Evolutionary conservation across 2,329 filamentous ascomycete genomes (phyloP), one percentile per base, ranked within the genome.

Genomic region (Rutstroemia sp.): DNA sequence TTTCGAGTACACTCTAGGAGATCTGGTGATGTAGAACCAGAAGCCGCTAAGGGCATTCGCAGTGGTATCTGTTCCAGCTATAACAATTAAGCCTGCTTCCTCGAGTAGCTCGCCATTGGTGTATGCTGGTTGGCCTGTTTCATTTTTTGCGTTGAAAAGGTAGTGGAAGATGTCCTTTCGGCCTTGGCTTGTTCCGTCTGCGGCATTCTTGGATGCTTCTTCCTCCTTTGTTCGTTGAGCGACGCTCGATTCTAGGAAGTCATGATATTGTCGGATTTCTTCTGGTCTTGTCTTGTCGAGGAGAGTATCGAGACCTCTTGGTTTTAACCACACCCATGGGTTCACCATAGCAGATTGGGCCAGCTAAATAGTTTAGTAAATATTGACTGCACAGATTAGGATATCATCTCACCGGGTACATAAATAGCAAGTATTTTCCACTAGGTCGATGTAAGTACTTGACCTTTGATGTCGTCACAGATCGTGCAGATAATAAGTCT

Each of bases 121-220:
- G 25, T 45, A 16, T 5, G n/a, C 94, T 0, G 90, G 90, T 65
- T 97, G 92, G 65, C 92, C 88, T 16, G 92, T 90, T 59, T 97
- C 92, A 61, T 96, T 91, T 21, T 92, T 96, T 0, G 94, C 97
- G 73, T 97, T 97, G 75, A 97, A 96, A 69, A 99, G 39, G 2
- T n/a, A 45, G 10, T 37, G 50, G 10, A 23, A 23, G 12, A 52
- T 52, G n/a, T 23, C 6, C 21, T 45, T 17, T 21, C 50, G n/a
- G 16, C 17, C n/a, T 5, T 47, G 17, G 21, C 44, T 23, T 14
- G 9, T 16, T 21, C 12, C 14, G 14, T n/a, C 16, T 14, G 4
- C 19, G 5, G n/a, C 12, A 0, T 9, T 23, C 12, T 27, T 41
- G 7, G 25, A 37, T 10, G 7, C 17, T 21, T 38, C 25, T 37